Evolutionary conservation across 2,329 filamentous ascomycete species (phyloP).

Genomic region (Sordariomycetes sp.): DNA sequence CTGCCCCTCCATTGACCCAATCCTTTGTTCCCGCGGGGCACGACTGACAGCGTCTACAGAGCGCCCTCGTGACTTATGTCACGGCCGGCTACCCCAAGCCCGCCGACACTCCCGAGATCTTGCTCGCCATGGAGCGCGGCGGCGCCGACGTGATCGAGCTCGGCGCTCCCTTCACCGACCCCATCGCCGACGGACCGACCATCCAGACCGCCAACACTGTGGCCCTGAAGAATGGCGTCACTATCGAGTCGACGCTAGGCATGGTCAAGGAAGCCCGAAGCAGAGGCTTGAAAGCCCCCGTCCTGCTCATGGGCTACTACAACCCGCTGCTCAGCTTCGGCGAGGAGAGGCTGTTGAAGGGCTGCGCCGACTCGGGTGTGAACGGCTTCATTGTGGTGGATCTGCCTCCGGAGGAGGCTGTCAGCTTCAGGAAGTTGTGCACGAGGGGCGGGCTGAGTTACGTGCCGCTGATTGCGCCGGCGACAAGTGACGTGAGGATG

Average conservation of each 20-base stretch:
- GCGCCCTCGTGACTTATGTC: conserved; percentile 90
- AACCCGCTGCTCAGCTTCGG: conserved; percentile 93
- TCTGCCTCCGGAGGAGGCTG: conserved; percentile 88
- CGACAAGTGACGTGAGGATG: conserved; percentile 89
- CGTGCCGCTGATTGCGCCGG: conserved; percentile 90
- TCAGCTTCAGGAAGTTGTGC: conserved; percentile 83
- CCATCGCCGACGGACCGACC: conserved; percentile 93
- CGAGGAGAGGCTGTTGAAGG: conserved; percentile 77
- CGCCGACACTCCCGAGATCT: conserved; percentile 73
- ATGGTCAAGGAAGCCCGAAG: conserved; percentile 76
- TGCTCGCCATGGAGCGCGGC: conserved; percentile 85
- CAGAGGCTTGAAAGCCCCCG: conserved; percentile 68
- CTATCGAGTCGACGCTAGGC: conserved; percentile 65
- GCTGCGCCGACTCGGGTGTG: conserved; percentile 75
- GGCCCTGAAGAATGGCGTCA: conserved; percentile 83
- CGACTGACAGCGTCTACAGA: conserved; percentile 30
- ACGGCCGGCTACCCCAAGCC: conserved; percentile 84
- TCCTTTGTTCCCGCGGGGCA: neutral
- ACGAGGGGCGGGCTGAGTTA: conserved; percentile 80
- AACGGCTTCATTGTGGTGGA: conserved; percentile 98
- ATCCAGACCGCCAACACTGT: conserved; percentile 91
- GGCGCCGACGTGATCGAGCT: conserved; percentile 94
- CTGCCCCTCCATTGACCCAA: conserved; percentile 12
- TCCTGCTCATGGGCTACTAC: conserved; percentile 98
- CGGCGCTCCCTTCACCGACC: conserved; percentile 93